These are phyloP conservation scores for Ganoderma multipileum DNA, from an alignment of 1,284 basidiomycete genomes.

Conservation along the genomic window DNA sequence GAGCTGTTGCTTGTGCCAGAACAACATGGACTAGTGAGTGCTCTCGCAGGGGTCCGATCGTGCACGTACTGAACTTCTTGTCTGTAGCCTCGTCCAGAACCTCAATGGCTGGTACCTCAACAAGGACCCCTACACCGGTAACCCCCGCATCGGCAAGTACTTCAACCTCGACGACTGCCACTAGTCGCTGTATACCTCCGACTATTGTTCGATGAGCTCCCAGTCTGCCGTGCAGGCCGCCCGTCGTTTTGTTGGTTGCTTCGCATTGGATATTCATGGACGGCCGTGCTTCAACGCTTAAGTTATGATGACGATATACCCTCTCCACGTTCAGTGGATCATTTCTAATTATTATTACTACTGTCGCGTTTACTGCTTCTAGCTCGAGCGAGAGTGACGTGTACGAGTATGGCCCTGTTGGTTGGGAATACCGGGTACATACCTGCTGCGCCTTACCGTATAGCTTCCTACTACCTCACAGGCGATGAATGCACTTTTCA, in stretches of 20 bases:
- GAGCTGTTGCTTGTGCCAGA: conserved; percentile 75
- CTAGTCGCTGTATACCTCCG: neutral
- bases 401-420: conserved; percentile 18
- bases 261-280: neutral
- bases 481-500: neutral
- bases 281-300: neutral
- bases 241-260: neutral
- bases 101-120: conserved; percentile 83
- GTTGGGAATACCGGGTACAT: conserved; percentile 17
- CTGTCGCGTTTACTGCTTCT: conserved; percentile 4
- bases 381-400: conserved; percentile 11
- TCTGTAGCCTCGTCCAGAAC: conserved; percentile 72
- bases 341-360: neutral
- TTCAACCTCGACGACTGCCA: conserved; percentile 68
- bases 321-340: conserved; percentile 1
- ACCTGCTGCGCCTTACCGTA: conserved; percentile 9
- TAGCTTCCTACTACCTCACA: neutral
- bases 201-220: neutral
- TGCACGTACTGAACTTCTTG: conserved; percentile 34
- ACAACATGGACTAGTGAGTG: conserved; percentile 79
- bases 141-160: conserved; percentile 64
- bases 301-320: conserved; percentile 12
- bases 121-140: conserved; percentile 57
- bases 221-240: neutral
- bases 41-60: conserved; percentile 10